Percentiles rank a stretch among this genome's conserved stretches.
phyloP scores from a whole-genome alignment of 2,329 filamentous ascomycete species.

The Ophiognomonia clavigignenti-juglandacearum region DNA sequence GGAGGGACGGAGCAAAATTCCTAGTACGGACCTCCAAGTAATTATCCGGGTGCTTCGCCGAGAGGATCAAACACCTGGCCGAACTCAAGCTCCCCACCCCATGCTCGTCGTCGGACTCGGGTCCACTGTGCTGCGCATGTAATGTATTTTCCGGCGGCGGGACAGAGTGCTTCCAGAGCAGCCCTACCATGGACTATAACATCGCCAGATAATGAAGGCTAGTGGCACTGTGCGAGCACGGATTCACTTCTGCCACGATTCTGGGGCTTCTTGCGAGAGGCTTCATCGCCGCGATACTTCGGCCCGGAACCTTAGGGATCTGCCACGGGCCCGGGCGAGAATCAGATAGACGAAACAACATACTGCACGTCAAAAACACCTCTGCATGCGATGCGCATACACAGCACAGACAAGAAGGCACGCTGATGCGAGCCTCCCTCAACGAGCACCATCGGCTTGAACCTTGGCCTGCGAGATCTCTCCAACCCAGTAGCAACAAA shows the following conservation, averaged over 20 bases:
- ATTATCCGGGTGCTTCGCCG: not conserved
- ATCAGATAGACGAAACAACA: not conserved
- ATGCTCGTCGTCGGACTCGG: too few species aligned
- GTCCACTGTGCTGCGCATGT: too few species aligned
- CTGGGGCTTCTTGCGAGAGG: too few species aligned
- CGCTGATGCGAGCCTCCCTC: not conserved
- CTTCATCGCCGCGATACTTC: too few species aligned
- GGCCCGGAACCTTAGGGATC: too few species aligned
- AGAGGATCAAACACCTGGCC: not conserved
- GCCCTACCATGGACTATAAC: too few species aligned
- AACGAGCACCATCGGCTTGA: not conserved
- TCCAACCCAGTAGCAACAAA: too few species aligned
- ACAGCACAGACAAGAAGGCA: not conserved
- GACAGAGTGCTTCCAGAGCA: not conserved
- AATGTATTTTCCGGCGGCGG: not conserved
- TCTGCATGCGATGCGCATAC: not conserved
- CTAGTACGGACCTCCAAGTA: not conserved
- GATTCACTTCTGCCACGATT: too few species aligned
- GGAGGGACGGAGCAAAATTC: constrained; percentile 1
- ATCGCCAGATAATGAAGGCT: too few species aligned
- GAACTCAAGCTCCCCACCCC: too few species aligned
- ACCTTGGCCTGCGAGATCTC: not conserved
- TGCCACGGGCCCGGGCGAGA: too few species aligned
- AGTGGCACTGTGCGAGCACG: too few species aligned
- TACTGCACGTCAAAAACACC: not conserved